phyloP scores from a whole-genome alignment of 805 yeast species.

The Ogataea paradorogensis region DNA sequence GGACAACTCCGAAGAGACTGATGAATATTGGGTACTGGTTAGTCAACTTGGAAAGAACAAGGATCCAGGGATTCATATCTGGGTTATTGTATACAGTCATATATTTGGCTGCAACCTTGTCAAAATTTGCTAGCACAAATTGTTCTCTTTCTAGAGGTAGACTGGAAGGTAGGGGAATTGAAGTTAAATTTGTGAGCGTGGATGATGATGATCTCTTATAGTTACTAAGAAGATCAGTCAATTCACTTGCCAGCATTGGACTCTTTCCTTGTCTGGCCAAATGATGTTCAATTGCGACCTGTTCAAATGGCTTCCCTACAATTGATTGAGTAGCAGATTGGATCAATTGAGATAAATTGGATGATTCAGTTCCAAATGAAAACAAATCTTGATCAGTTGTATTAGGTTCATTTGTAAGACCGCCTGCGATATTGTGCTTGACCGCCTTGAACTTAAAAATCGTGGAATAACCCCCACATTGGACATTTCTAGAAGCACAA shows the following conservation, averaged over 20 bases:
- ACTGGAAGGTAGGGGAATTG: background rate
- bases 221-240: conserved; percentile 13
- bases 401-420: background rate
- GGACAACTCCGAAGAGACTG: conserved; percentile 16
- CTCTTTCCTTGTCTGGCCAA: conserved; percentile 16
- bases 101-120: conserved; percentile 12
- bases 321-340: conserved; percentile 17
- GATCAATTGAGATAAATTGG: conserved; percentile 9
- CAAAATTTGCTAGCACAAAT: conserved; percentile 17
- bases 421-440: background rate
- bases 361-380: background rate
- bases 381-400: background rate
- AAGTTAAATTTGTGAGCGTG: background rate
- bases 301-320: conserved; percentile 18
- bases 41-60: conserved; percentile 10
- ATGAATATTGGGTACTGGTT: conserved; percentile 13
- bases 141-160: conserved; percentile 6
- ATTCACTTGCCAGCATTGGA: conserved; percentile 17
- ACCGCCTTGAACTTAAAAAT: conserved; percentile 16
- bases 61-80: conserved; percentile 17
- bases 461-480: conserved; percentile 20
- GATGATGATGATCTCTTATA: background rate
- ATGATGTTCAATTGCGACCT: conserved; percentile 16
- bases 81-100: conserved; percentile 12
- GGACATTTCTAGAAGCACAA: conserved; percentile 31